Percentiles rank a stretch among this genome's conserved stretches.
Conservation (phyloP, 371 early-diverging fungal species). For the Mortierella sp. region DNA sequence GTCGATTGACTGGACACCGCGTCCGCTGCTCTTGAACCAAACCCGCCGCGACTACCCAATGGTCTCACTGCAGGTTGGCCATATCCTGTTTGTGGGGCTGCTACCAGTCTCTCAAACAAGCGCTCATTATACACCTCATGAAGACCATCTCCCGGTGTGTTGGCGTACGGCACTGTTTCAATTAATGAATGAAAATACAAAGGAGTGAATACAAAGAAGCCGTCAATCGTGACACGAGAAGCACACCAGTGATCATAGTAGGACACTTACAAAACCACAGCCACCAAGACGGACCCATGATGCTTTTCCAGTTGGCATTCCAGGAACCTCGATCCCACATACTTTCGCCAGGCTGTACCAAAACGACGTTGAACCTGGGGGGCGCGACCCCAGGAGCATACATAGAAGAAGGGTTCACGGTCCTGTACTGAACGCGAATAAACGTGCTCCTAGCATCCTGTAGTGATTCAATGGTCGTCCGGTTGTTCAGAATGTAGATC, state of each 20-base stretch:
- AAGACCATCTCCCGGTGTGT: slow-evolving; percentile 66
- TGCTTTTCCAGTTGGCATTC: slow-evolving; percentile 57
- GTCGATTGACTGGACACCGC: slow-evolving; percentile 35
- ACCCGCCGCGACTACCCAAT: neutral
- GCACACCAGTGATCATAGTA: neutral
- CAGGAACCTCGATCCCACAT: slow-evolving; percentile 60
- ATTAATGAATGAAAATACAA: neutral
- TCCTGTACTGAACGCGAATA: slow-evolving; percentile 43
- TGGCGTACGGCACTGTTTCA: slow-evolving; percentile 39
- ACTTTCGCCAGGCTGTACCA: slow-evolving; percentile 40
- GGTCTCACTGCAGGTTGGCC: neutral
- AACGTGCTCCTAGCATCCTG: slow-evolving; percentile 40
- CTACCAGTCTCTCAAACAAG: slow-evolving; percentile 58
- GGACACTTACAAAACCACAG: slow-evolving; percentile 59
- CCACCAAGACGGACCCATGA: slow-evolving; percentile 63
- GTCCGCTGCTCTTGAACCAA: slow-evolving; percentile 8
- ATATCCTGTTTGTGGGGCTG: slow-evolving; percentile 11
- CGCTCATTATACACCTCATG: slow-evolving; percentile 65
- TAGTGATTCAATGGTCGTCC: slow-evolving; percentile 58
- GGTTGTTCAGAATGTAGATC: slow-evolving; percentile 43
- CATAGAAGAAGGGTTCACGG: slow-evolving; percentile 16
- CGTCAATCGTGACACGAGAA: too few relatives aligned
- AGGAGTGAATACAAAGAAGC: neutral
- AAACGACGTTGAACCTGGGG: slow-evolving; percentile 42
- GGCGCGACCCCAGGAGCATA: slow-evolving; percentile 6